Base-by-base conservation (phyloP, 192 early-diverging fungal genomes). In the Backusella psychrophila region DNA sequence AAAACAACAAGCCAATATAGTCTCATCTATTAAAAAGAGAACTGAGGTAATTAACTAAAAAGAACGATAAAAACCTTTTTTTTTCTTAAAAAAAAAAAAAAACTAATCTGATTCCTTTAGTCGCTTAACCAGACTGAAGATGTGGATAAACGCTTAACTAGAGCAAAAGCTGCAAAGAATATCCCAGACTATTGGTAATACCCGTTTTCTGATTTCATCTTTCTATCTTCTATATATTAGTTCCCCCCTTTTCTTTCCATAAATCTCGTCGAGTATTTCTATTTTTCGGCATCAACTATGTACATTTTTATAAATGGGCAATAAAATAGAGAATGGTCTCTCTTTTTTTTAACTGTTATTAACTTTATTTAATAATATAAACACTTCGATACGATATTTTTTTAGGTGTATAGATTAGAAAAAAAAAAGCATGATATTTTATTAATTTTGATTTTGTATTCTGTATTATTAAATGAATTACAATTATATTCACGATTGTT, bases 11-110 rank as follows among this genome's bases (percentile, higher is more conserved):
- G 15, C 33, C 5, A 69, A 70, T 42, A 79, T 79, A 15, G 39
- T 74, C 6, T 66, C 74, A 59, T 79, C 78, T 15, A 75, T 79
- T 67, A 67, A 79, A 56, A 73, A 74, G 65, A 38, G 67, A 31
- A 15, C 52, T 34, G 36, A 70, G 34, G 75, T 76, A 76, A 75
- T 19, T 3, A 11, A 26, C 21, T 9, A 59, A 59, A 59, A 26
- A 11, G 0, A 59, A 17, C 7, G 23, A 59, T 11, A 53, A 4
- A 53, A 21, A 53, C 0, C 19, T 9, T 23, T 26, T 26, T 26
- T 56, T 56, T 56, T 56, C 6, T 49, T 15, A n/a, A 52, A 52
- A 49, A 49, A 46, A 15, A 46, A 12, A 49, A 53, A 53, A n/a
- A 17, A 63, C 12, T 63, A 29, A 29, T 15, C 12, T 11, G 11